phyloP scores from a whole-genome alignment of 2,329 filamentous ascomycete species.

The Botrytis deweyae region DNA sequence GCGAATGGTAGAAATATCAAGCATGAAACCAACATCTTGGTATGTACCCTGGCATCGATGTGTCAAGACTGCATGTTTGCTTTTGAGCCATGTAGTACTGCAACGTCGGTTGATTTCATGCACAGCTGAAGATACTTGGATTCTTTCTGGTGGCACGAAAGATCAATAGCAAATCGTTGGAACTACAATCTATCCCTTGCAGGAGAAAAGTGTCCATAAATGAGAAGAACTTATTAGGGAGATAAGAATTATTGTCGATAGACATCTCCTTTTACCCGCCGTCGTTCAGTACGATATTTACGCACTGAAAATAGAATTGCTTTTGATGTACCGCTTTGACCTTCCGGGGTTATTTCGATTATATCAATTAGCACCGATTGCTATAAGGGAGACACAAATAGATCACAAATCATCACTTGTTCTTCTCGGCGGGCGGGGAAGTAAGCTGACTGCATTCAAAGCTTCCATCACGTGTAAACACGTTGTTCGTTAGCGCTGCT shows the following conservation, averaged over 20 bases:
- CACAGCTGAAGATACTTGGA: background rate
- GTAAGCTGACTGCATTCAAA: conserved; percentile 21
- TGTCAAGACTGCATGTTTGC: background rate
- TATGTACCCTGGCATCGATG: background rate
- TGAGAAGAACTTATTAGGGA: background rate
- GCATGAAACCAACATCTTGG: background rate
- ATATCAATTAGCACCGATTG: background rate
- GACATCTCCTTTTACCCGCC: background rate
- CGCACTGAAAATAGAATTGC: background rate
- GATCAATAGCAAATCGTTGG: background rate
- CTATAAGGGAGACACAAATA: background rate
- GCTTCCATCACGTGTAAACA: conserved; percentile 6
- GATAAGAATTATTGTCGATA: too few species aligned
- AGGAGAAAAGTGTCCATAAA: background rate
- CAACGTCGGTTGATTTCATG: background rate
- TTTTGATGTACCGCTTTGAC: background rate
- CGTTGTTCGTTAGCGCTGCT: background rate
- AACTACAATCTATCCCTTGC: background rate
- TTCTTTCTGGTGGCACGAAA: background rate
- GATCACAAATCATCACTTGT: background rate
- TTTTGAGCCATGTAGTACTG: conserved; percentile 6
- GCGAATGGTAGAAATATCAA: background rate
- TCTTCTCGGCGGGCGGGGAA: conserved; percentile 8
- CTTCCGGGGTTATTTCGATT: background rate
- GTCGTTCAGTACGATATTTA: background rate